Base-by-base conservation (phyloP, 139 green algal genomes). In the Ulvella scutata region DNA sequence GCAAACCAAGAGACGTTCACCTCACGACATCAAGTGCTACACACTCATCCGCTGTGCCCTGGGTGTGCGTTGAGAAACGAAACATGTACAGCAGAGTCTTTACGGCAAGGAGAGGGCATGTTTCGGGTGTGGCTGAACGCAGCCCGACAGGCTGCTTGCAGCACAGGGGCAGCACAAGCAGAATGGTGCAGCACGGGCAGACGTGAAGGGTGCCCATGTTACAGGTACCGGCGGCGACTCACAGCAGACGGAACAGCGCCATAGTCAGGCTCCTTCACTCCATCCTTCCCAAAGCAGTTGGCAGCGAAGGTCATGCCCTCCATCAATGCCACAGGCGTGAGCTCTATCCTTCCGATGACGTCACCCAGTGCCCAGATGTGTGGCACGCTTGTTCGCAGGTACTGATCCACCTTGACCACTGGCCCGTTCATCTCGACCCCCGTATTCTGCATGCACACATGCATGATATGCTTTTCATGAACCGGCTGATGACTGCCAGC, bases 291-390 rank as follows among this genome's bases (percentile, higher is more conserved):
- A 67, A 96, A 94, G 13, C 93, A 78, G 0, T 93, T 97, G 43
- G 89, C 90, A 61, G 87, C 87, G 59, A 99, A 84, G 0, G 94
- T 92, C 93, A 96, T 98, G 83, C 90, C 94, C 84, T 97, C 92
- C 94, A 98, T 98, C 13, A 98, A 87, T 20, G 93, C 93, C 35
- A 97, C 93, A 2, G 94, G 94, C 4, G 94, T 99, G 2, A 98
- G 84, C 67, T 93, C 87, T 80, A 99, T 89, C 43, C 93, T 83
- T 82, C 97, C 87, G 17, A 91, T 98, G 35, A 97, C 92, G 83
- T 99, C 94, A 17, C 94, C 94, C 26, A 99, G 82, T 1, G 94
- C 93, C 81, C 85, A 98, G 77, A 99, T 94, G 82, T 80, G 88
- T 17, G 85, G 83, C 37, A 95, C 87, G 37, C 75, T 92, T 31